Evolutionary conservation across 1,284 basidiomycete genomes (phyloP).

Genomic region (Heterobasidion annosum): DNA sequence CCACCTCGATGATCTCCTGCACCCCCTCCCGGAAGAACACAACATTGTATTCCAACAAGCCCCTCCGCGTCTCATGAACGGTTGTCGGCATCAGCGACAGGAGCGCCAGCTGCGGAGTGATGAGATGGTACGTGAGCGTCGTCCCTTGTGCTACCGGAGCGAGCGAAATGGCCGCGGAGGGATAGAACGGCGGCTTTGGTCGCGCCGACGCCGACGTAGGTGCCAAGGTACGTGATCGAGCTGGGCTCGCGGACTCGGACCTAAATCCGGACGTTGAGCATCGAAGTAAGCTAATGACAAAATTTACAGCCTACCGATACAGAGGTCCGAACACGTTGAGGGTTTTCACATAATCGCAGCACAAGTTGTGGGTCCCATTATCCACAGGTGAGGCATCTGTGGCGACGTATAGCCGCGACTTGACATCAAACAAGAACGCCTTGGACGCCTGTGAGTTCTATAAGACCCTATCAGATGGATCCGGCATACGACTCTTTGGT

Average conservation of each 20-base stretch:
- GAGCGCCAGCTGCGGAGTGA: conserved; percentile 76
- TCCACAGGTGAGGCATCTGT: conserved; percentile 93
- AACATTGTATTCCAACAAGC: conserved; percentile 89
- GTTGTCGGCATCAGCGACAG: conserved; percentile 76
- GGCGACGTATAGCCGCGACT: conserved; percentile 82
- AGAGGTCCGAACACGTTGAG: conserved; percentile 43
- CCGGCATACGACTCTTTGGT: background rate
- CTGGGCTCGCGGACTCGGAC: conserved; percentile 18
- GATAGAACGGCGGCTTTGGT: conserved; percentile 34
- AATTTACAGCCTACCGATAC: background rate
- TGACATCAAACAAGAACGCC: conserved; percentile 87
- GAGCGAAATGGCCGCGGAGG: conserved; percentile 45
- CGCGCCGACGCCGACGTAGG: conserved; percentile 5
- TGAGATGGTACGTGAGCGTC: conserved; percentile 81
- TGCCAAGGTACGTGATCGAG: conserved; percentile 11
- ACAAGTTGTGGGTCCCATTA: conserved; percentile 78
- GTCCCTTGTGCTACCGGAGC: conserved; percentile 56
- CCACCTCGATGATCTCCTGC: conserved; percentile 68
- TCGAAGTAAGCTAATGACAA: background rate
- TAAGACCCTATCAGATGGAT: background rate
- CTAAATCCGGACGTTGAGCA: conserved; percentile 9
- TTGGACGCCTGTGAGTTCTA: conserved; percentile 89
- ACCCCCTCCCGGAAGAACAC: conserved; percentile 79
- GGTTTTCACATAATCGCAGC: conserved; percentile 87
- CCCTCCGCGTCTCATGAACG: conserved; percentile 70